A percentile compares a stretch with the other conserved stretches of the same genome.
Conservation (phyloP, 805 yeast genomes). For the Suhomyces sp. region DNA sequence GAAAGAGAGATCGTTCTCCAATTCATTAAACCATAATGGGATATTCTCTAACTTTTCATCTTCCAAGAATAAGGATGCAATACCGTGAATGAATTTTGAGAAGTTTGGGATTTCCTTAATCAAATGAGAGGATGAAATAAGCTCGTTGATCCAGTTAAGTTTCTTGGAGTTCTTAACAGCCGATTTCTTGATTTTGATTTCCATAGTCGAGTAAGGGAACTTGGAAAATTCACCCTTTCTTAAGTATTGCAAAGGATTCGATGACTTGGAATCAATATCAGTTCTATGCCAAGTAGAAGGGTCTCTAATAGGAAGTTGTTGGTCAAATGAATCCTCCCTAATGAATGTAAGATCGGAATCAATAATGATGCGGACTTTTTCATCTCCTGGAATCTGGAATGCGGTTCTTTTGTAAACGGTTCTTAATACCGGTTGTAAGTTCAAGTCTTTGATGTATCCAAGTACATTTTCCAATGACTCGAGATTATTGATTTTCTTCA, state of each 20-base stretch:
- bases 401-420: constrained; percentile 89
- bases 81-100: constrained; percentile 90
- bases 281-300: constrained; percentile 88
- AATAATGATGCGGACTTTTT: constrained; percentile 82
- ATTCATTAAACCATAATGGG: constrained; percentile 93
- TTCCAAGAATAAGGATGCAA: constrained; percentile 81
- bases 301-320: constrained; percentile 82
- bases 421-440: constrained; percentile 82
- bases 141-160: constrained; percentile 79
- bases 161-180: constrained; percentile 40
- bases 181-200: constrained; percentile 58
- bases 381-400: constrained; percentile 97
- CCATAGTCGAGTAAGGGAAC: constrained; percentile 87
- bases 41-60: constrained; percentile 85
- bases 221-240: constrained; percentile 82
- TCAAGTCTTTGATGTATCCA: constrained; percentile 57
- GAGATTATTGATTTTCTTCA: constrained; percentile 13
- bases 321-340: constrained; percentile 87
- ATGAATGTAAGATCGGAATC: constrained; percentile 86
- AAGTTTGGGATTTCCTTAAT: constrained; percentile 94
- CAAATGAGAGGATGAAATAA: constrained; percentile 68
- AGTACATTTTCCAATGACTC: constrained; percentile 50
- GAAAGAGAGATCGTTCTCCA: constrained; percentile 46
- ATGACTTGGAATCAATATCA: constrained; percentile 78
- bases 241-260: constrained; percentile 65